These are phyloP conservation scores for Trichoderma breve DNA, from an alignment of 2,329 filamentous ascomycete genomes.

Conservation along the genomic window DNA sequence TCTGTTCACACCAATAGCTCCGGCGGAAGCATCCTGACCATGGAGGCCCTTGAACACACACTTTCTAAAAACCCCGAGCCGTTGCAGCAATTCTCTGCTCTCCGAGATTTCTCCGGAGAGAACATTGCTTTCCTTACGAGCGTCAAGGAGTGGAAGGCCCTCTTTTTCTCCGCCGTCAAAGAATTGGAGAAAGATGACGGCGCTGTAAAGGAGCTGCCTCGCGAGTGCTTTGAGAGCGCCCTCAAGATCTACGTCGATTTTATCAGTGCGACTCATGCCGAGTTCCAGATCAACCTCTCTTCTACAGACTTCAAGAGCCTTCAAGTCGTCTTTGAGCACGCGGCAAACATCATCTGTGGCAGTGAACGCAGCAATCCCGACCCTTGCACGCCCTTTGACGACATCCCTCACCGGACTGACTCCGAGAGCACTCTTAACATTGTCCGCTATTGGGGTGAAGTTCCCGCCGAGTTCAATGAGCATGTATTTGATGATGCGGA, in stretches of 20 bases:
- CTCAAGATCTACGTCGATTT: conserved; percentile 61
- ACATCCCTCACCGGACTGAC: conserved; percentile 23
- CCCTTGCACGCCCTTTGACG: conserved; percentile 45
- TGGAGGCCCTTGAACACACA: conserved; percentile 59
- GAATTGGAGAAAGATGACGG: conserved; percentile 27
- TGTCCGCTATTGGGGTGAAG: conserved; percentile 41
- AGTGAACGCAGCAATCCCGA: conserved; percentile 37
- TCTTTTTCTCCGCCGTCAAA: conserved; percentile 29
- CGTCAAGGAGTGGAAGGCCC: conserved; percentile 45
- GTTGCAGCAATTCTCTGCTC: conserved; percentile 60
- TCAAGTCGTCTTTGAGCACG: conserved; percentile 54
- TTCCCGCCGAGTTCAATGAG: conserved; percentile 51
- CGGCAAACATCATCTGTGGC: conserved; percentile 47
- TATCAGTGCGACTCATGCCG: conserved; percentile 58
- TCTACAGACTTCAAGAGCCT: conserved; percentile 54
- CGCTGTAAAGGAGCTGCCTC: conserved; percentile 36
- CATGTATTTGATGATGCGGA: conserved; percentile 60
- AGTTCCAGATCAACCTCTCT: conserved; percentile 66
- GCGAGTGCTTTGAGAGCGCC: conserved; percentile 55
- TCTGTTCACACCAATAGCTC: conserved; percentile 33
- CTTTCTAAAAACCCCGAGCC: conserved; percentile 55
- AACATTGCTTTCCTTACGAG: conserved; percentile 64
- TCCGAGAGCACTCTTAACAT: conserved; percentile 27
- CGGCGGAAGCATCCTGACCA: conserved; percentile 51
- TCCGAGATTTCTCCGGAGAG: conserved; percentile 64